Base-by-base conservation (phyloP, 1,139 yeast genomes). In the Geotrichum klebahnii region DNA sequence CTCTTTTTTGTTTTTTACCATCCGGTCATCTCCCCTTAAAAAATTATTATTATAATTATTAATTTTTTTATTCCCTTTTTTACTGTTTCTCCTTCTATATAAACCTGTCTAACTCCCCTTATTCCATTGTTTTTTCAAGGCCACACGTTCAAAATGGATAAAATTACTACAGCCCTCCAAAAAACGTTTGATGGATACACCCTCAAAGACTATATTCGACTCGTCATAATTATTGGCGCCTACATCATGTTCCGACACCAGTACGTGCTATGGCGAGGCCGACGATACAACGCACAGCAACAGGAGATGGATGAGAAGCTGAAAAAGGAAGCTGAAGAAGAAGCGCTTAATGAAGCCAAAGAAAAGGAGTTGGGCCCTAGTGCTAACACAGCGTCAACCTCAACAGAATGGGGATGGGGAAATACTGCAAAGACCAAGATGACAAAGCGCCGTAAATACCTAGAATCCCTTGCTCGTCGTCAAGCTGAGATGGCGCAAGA, bases 401-500 rank as follows among this genome's bases (percentile, higher is more conserved):
- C 29, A 10, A 8, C 29, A 10, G 47, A 46, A 14, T 52, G 40
- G 38, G 53, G 49, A n/a, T 52, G 55, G 55, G 55, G 55, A 22
- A 39, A 34, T 10, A 43, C 41, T 23, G 53, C 55, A 2, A 52
- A 46, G 42, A 12, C 31, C 9, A 42, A 31, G 14, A 29, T 46
- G 35, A 26, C 39, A 17, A 49, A 49, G 36, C 41, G 53, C 29
- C 33, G 55, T 16, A 52, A 52, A 46, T 39, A 48, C 41, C 14
- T 46, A 16, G 53, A 52, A 28, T 24, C 41, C 23, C 48, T 41
- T 39, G 43, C 45, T 17, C 37, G 48, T 12, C 46, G 53, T 19
- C 45, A 49, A 37, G 55, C 55, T 16, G 55, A 52, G 40, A 52
- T 52, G 55, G 37, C 20, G n/a, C 44, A 49, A 24, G 42, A 45